phyloP scores from a whole-genome alignment of 345 rosid species.

The Schrenkiella parvula region DNA sequence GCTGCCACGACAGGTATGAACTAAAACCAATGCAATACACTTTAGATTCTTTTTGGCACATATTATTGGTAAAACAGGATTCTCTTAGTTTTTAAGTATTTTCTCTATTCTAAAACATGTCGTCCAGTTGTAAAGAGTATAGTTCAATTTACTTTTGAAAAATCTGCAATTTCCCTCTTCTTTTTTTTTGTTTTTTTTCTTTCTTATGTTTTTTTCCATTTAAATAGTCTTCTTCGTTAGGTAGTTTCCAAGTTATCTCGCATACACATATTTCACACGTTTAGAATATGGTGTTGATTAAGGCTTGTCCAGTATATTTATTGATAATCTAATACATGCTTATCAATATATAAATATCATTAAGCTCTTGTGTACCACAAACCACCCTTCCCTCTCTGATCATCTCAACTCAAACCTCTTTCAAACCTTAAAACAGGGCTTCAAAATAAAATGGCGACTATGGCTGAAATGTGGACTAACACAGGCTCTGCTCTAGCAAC shows the following conservation, averaged over 20 bases:
- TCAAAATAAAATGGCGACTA: neutral
- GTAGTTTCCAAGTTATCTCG: neutral
- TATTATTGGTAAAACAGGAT: neutral
- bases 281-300: neutral
- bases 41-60: neutral
- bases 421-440: neutral
- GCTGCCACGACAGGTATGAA: neutral
- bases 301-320: neutral
- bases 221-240: neutral
- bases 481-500: constrained; percentile 28
- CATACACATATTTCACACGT: neutral
- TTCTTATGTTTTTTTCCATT: neutral
- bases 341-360: neutral
- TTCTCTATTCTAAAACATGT: neutral
- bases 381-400: neutral
- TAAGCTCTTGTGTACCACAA: neutral
- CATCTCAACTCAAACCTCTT: neutral
- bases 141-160: neutral
- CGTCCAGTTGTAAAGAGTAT: neutral
- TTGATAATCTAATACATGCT: neutral
- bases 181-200: neutral
- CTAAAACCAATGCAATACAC: neutral
- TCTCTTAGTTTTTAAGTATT: neutral
- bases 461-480: constrained; percentile 25
- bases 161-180: neutral